phyloP scores from a whole-genome alignment of 352 stramenopile species.

The Globisporangium okanoganense region DNA sequence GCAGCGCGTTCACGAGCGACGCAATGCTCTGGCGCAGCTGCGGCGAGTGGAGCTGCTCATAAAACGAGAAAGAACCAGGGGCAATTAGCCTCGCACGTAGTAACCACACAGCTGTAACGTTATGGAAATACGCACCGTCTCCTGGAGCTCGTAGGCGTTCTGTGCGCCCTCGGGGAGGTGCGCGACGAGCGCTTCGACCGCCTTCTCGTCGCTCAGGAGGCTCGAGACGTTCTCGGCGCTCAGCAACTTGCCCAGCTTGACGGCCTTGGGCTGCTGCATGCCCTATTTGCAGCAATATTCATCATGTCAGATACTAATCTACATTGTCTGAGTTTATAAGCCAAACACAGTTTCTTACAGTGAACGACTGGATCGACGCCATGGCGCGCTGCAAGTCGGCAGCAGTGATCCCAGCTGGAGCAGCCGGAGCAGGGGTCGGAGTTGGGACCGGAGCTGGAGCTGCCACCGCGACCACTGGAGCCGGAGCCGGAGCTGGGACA shows the following conservation, averaged over 20 bases:
- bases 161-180: slow-evolving; percentile 83
- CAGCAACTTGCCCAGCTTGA: slow-evolving; percentile 64
- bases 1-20: slow-evolving; percentile 76
- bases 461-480: slow-evolving; percentile 4
- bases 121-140: slow-evolving; percentile 45
- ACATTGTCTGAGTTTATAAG: no score
- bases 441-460: neutral
- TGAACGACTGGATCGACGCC: slow-evolving; percentile 65
- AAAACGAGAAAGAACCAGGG: neutral
- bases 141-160: slow-evolving; percentile 64
- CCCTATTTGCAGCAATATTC: neutral
- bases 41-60: slow-evolving; percentile 57
- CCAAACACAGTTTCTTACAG: slow-evolving; percentile 22
- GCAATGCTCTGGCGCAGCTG: slow-evolving; percentile 89
- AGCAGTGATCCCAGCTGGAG: slow-evolving; percentile 48
- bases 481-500: slow-evolving; percentile 13
- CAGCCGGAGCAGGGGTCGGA: neutral
- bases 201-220: slow-evolving; percentile 62
- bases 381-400: slow-evolving; percentile 87
- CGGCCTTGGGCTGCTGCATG: slow-evolving; percentile 48
- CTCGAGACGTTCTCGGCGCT: slow-evolving; percentile 45
- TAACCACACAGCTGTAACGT: no score
- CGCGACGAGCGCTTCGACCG: slow-evolving; percentile 50
- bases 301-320: neutral
- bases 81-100: neutral